Conservation (phyloP, 768 basidiomycete genomes). For the Scleroderma citrinum region DNA sequence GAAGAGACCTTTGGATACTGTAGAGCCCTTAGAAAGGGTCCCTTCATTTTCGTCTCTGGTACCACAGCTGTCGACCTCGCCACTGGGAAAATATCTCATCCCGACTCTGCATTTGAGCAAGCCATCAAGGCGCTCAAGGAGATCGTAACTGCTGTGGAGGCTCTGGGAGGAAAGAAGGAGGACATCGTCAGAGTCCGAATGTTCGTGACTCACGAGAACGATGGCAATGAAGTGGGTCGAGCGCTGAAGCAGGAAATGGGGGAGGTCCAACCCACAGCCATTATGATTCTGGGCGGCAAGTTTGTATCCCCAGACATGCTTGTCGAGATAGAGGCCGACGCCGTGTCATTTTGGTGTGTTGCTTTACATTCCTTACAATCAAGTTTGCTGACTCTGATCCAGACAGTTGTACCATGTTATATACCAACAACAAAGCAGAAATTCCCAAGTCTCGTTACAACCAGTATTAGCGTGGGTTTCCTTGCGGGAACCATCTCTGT, state of each 20-base stretch:
- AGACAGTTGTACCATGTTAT: not conserved
- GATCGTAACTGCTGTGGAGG: slow-evolving; percentile 39
- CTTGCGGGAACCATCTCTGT: no score
- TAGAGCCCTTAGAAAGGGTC: slow-evolving; percentile 45
- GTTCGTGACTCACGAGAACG: slow-evolving; percentile 40
- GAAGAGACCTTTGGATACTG: slow-evolving; percentile 48
- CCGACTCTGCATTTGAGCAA: slow-evolving; percentile 42
- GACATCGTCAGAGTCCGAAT: slow-evolving; percentile 46
- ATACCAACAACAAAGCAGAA: no score
- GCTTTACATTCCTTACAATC: not conserved
- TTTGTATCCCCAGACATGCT: slow-evolving; percentile 45
- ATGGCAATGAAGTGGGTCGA: slow-evolving; percentile 29
- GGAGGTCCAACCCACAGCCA: slow-evolving; percentile 41
- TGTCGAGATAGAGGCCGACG: slow-evolving; percentile 53
- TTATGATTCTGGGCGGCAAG: slow-evolving; percentile 44
- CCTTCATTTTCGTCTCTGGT: slow-evolving; percentile 49
- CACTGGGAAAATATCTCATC: slow-evolving; percentile 36
- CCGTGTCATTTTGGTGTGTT: slow-evolving; percentile 18
- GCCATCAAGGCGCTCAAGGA: slow-evolving; percentile 38
- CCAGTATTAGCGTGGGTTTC: no score
- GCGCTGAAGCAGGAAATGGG: slow-evolving; percentile 40
- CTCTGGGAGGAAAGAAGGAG: slow-evolving; percentile 35
- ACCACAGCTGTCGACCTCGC: slow-evolving; percentile 43
- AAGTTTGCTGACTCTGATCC: not conserved
- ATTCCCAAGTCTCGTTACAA: no score